Base-by-base conservation (phyloP, 805 yeast species). In the Kuraishia borneana region DNA sequence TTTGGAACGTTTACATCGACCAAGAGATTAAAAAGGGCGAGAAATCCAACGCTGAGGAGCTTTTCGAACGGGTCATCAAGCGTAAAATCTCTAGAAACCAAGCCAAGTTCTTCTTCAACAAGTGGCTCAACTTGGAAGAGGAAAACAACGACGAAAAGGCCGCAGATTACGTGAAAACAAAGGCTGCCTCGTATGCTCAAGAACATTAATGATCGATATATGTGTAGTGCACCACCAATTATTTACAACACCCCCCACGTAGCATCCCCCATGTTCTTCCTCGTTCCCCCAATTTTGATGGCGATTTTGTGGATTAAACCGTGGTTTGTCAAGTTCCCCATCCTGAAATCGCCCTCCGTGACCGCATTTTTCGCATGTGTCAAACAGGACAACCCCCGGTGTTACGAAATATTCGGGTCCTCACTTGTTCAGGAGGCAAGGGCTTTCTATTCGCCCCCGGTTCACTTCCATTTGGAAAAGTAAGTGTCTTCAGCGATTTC, bases 1-100 rank as follows among this genome's bases (percentile, higher is more conserved):
- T 89, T 41, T 89, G 97, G 97, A 88, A 83, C 50, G 94, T 89
- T 27, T 89, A 87, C 58, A 71, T 89, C 43, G 98, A 89, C 56
- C 94, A 84, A 56, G 97, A 89, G 56, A 77, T 84, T 48, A 87
- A 84, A 58, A 51, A 58, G 20, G 72, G 68, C 35, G 80, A 76
- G 34, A 77, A 76, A 56, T 61, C 62, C 44, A 78, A 74, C 54
- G 81, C 76, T 25, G 89, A 79, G 50, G 81, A 73, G 14, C 63
- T 89, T 40, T 88, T 87, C 46, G 95, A 88, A 55, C 73, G 97
- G 54, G 83, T 81, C 3, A 48, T 82, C 29, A 50, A 65, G 21
- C 65, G 63, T 56, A 84, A 83, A 58, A 55, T 89, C 34, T 68
- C 82, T 4, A 73, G 79, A 51, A 89, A 88, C 55, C 96, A 87